Evolutionary conservation across 2,329 filamentous ascomycete genomes (phyloP).

Genomic region (Bipolaris victoriae): DNA sequence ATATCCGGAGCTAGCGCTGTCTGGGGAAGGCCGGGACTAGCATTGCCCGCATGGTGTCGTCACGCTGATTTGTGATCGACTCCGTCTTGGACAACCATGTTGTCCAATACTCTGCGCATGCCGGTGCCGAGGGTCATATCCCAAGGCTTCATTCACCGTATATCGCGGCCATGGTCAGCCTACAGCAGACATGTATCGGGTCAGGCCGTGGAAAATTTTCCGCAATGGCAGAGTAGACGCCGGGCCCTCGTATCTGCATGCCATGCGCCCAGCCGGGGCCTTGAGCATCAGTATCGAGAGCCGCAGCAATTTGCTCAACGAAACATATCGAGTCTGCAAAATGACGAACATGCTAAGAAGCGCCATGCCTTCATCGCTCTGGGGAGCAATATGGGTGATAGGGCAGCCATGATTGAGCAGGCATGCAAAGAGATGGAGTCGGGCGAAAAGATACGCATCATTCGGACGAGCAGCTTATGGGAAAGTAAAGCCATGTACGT

Average conservation of each 20-base stretch:
- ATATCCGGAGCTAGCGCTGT: conserved; percentile 11
- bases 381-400: conserved; percentile 90
- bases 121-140: background rate
- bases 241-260: background rate
- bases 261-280: background rate
- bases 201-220: conserved; percentile 5
- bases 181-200: background rate
- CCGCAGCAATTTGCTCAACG: background rate
- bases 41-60: background rate
- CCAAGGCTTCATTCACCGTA: background rate
- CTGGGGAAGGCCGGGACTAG: conserved; percentile 18
- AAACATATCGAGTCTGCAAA: background rate
- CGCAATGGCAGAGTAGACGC: background rate
- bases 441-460: conserved; percentile 71
- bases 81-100: conserved; percentile 27
- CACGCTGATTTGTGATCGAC: conserved; percentile 9
- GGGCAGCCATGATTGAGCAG: conserved; percentile 81
- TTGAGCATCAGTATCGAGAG: background rate
- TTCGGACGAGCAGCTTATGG: conserved; percentile 85
- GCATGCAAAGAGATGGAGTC: conserved; percentile 79
- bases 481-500: conserved; percentile 98
- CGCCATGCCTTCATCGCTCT: conserved; percentile 78
- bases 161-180: background rate
- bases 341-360: background rate
- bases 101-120: conserved; percentile 10